These are phyloP conservation scores for Gaeumannomyces sp. DNA, from an alignment of 2,329 filamentous ascomycete species.

Conservation along the genomic window DNA sequence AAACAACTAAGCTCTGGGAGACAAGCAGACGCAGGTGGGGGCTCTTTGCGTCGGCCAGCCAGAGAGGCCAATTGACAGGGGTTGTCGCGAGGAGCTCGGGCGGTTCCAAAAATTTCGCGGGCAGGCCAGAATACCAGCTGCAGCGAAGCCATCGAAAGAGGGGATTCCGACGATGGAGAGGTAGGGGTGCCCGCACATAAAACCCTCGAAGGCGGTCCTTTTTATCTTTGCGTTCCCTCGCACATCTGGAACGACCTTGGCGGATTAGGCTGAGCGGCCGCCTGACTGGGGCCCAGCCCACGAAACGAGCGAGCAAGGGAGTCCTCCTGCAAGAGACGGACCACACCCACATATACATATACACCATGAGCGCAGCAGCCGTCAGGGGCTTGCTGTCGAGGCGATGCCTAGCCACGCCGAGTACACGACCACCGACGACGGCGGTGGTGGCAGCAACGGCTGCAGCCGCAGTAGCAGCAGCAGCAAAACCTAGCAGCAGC, in stretches of 20 bases:
- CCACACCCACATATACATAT: conserved; percentile 1
- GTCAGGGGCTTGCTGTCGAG: conserved; percentile 47
- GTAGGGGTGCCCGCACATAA: not conserved
- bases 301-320: not conserved
- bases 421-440: not conserved
- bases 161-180: not conserved
- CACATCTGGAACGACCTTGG: not conserved
- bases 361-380: conserved; percentile 47
- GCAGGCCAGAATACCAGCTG: conserved; percentile 3
- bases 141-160: not conserved
- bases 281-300: not conserved
- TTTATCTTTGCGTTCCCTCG: too few relatives aligned
- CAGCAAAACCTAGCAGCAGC: conserved; percentile 2
- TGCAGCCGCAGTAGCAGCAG: conserved; percentile 17
- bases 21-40: too few relatives aligned
- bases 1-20: too few relatives aligned
- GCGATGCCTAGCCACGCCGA: conserved; percentile 13
- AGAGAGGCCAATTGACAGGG: not conserved
- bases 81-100: not conserved
- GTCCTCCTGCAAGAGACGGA: not conserved
- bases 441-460: not conserved
- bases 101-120: not conserved
- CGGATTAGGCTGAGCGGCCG: not conserved
- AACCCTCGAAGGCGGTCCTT: not conserved
- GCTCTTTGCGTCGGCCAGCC: not conserved